Evolutionary conservation across 2,329 filamentous ascomycete genomes (phyloP).

Genomic region (Xylariaceae sp.): DNA sequence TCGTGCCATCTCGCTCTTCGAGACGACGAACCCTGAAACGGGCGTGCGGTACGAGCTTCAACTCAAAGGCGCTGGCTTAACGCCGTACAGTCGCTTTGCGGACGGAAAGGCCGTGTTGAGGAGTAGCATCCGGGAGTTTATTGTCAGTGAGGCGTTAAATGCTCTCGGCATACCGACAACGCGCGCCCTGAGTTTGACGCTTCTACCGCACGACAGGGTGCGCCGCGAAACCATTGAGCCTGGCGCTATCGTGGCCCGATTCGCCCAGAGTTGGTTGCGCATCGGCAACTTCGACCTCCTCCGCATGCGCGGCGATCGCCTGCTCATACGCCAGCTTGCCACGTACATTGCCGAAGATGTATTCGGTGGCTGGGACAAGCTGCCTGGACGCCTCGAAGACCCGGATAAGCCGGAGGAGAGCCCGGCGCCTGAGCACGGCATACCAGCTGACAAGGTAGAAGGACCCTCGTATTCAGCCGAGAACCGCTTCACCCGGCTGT

Average conservation of each 20-base stretch:
- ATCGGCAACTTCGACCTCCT: constrained; percentile 96
- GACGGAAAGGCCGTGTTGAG: constrained; percentile 91
- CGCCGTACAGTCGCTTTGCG: constrained; percentile 92
- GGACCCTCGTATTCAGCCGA: constrained; percentile 64
- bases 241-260: constrained; percentile 85
- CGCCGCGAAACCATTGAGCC: constrained; percentile 77
- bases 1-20: constrained; percentile 88
- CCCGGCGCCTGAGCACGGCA: constrained; percentile 42
- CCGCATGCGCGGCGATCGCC: constrained; percentile 71
- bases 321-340: constrained; percentile 65
- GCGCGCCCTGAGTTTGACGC: constrained; percentile 73
- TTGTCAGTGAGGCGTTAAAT: constrained; percentile 85
- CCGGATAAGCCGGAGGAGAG: constrained; percentile 45
- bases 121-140: constrained; percentile 88
- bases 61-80: constrained; percentile 87
- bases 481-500: constrained; percentile 82
- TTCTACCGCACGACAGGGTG: constrained; percentile 68
- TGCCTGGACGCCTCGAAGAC: constrained; percentile 57
- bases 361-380: constrained; percentile 77
- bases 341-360: constrained; percentile 85
- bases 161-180: constrained; percentile 82
- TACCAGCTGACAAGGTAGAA: constrained; percentile 56
- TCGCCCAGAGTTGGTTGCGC: constrained; percentile 85
- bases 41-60: constrained; percentile 81
- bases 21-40: constrained; percentile 69